Evolutionary conservation across 108 stramenopile species (phyloP), one percentile per base, ranked within the genome.

Genomic region (Asterionellopsis glacialis): DNA sequence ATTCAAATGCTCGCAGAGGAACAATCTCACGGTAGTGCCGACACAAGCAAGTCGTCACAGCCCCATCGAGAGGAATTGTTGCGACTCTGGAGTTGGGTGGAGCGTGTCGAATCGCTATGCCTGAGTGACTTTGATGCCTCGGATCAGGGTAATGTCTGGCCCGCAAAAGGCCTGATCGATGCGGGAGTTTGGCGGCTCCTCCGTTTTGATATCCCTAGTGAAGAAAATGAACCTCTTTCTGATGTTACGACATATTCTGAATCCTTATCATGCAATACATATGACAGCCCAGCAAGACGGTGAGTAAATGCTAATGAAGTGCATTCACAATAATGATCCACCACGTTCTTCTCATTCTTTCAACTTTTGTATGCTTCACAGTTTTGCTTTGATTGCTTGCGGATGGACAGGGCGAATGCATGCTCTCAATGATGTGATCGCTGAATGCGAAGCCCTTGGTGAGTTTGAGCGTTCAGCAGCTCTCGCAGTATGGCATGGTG

Each of bases 81-180:
- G 0, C 65, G 77, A 14, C 55, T 85, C n/a, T 93, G 91, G 91
- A 70, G 74, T 16, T 93, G 91, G 91, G 82, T 89, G 45, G 75
- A 81, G 13, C 67, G 86, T 26, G 80, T 89, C 2, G 87, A 93
- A 72, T 27, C 65, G 18, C 70, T 83, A 2, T 74, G 76, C 41
- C 51, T 50, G 12, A 62, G 59, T 9, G 62, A 68, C 28, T 64
- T 67, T 11, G 72, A 70, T 23, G 47, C 28, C 45, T 80, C 80
- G 13, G 62, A 65, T 12, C 72, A 73, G n/a, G 51, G 26, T 49
- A 55, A 61, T 1, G 42, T 39, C 19, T 80, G 67, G 68, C 51
- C 75, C 0, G 77, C 81, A 3, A 80, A 73, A 49, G 77, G 76
- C 14, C 60, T 93, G 24, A 41, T 72, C 4, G 84, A 89, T 65